Conservation (phyloP, 1,284 basidiomycete genomes). For the Ustilago sp. region DNA sequence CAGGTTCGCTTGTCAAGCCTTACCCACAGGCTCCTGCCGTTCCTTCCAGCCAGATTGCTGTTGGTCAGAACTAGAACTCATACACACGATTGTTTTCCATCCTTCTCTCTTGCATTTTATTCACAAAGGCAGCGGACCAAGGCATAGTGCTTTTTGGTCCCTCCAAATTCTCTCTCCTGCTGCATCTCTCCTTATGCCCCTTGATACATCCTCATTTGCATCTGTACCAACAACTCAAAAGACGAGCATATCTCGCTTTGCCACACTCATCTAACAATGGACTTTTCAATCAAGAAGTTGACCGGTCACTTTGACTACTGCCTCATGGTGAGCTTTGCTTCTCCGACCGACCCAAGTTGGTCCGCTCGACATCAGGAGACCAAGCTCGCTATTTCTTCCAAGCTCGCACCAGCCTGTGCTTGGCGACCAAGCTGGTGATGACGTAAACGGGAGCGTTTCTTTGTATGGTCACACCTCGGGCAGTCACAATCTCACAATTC, state of each 20-base stretch:
- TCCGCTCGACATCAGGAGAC: too few species aligned
- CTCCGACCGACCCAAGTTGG: not conserved
- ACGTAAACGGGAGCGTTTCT: too few species aligned
- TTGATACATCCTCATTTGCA: slow-evolving; percentile 6
- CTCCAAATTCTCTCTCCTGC: slow-evolving; percentile 4
- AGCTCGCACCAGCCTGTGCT: too few species aligned
- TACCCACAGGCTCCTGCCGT: slow-evolving; percentile 39
- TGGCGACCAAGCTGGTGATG: too few species aligned
- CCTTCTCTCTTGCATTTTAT: not conserved
- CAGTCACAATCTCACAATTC: too few species aligned
- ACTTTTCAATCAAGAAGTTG: not conserved
- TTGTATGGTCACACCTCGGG: too few species aligned
- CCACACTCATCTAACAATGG: slow-evolving; percentile 4
- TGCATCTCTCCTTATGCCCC: not conserved
- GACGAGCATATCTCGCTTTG: not conserved
- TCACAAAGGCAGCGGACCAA: slow-evolving; percentile 6
- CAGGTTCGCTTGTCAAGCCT: slow-evolving; percentile 47
- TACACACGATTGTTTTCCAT: too few species aligned
- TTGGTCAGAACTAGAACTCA: slow-evolving; percentile 24
- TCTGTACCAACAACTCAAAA: not conserved
- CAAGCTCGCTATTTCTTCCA: too few species aligned
- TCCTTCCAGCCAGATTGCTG: slow-evolving; percentile 38
- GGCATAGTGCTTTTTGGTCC: slow-evolving; percentile 8
- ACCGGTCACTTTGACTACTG: not conserved
- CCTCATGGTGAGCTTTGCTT: not conserved